These are phyloP conservation scores for Mycena amicta DNA, from an alignment of 768 basidiomycete genomes.

Conservation along the genomic window DNA sequence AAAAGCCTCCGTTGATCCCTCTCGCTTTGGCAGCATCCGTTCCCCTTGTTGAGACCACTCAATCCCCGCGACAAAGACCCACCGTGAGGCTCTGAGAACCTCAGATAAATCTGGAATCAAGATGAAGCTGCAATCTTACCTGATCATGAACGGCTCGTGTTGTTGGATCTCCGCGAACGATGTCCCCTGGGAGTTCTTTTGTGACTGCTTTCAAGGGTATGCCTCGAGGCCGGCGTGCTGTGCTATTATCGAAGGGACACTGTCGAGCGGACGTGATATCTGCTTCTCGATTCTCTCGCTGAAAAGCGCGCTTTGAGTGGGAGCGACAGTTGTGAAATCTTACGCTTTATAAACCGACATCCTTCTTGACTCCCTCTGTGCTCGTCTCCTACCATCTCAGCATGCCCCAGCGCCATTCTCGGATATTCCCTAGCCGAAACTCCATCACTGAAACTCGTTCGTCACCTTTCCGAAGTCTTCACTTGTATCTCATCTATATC, in stretches of 20 bases:
- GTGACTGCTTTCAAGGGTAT: slow-evolving; percentile 9
- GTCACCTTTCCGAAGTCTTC: background rate
- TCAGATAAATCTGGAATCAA: too few species aligned
- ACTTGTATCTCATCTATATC: background rate
- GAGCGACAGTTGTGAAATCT: background rate
- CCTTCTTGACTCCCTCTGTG: background rate
- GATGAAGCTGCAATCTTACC: slow-evolving; percentile 11
- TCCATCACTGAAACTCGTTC: background rate
- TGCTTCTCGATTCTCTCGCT: slow-evolving; percentile 25
- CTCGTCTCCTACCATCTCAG: background rate
- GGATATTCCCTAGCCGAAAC: background rate
- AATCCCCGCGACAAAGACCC: background rate
- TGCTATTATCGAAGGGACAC: slow-evolving; percentile 39
- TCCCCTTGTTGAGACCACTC: background rate
- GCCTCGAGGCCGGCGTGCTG: slow-evolving; percentile 42
- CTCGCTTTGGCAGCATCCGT: slow-evolving; percentile 3
- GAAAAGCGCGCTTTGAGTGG: slow-evolving; percentile 27
- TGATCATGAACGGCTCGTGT: background rate
- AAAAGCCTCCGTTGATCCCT: background rate
- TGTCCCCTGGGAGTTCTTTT: slow-evolving; percentile 4
- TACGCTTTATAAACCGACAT: background rate
- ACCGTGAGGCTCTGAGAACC: too few species aligned
- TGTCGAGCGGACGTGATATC: slow-evolving; percentile 21
- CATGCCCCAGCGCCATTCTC: background rate
- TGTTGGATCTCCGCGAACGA: slow-evolving; percentile 4